phyloP scores from a whole-genome alignment of 495 filamentous ascomycete species.

The Diplogelasinospora grovesii region DNA sequence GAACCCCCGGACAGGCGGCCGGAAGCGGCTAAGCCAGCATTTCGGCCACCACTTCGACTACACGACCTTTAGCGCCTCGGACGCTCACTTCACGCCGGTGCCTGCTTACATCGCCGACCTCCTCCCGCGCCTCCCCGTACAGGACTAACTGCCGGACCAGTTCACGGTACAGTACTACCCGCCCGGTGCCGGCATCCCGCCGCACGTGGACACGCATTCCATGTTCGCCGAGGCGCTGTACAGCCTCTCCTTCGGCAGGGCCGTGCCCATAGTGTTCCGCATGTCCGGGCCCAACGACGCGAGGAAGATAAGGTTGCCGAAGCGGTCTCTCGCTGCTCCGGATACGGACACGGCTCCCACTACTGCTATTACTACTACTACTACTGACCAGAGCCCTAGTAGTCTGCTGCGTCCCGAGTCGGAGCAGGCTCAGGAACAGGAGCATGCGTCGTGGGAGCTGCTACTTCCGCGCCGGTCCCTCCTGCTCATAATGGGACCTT shows the following conservation, averaged over 20 bases:
- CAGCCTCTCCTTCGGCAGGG: constrained; percentile 22
- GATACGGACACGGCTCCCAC: not conserved
- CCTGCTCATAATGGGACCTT: constrained; percentile 22
- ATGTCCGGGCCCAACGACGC: constrained; percentile 25
- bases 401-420: too few species aligned
- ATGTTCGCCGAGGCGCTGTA: constrained; percentile 28
- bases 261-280: constrained; percentile 23
- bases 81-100: constrained; percentile 15
- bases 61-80: constrained; percentile 26
- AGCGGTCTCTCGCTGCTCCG: constrained; percentile 14
- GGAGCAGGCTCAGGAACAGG: constrained; percentile 4
- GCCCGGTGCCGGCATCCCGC: constrained; percentile 27
- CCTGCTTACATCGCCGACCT: constrained; percentile 20
- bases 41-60: constrained; percentile 30
- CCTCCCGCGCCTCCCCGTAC: constrained; percentile 21
- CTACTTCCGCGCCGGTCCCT: constrained; percentile 22
- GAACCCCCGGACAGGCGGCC: constrained; percentile 6
- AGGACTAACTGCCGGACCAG: constrained; percentile 21
- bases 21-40: constrained; percentile 23
- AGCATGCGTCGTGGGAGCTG: constrained; percentile 18
- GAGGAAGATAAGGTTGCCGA: constrained; percentile 25
- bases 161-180: constrained; percentile 31
- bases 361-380: too few species aligned
- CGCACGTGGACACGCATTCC: constrained; percentile 30
- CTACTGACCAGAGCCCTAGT: too few species aligned